Base-by-base conservation (phyloP, 768 basidiomycete genomes). In the Pulveroboletus sp. region DNA sequence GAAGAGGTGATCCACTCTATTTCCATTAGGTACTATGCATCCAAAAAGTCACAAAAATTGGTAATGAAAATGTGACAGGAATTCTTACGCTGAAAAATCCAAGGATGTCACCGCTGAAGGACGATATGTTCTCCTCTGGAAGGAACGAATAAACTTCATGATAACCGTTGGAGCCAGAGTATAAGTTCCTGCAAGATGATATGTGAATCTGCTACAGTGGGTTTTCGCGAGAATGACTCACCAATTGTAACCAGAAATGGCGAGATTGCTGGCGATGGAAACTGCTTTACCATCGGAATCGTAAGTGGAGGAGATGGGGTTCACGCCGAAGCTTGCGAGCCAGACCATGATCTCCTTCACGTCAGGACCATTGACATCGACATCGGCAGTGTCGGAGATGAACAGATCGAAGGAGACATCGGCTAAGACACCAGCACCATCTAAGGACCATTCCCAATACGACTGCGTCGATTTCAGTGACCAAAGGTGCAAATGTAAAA, bases 331-430 rank as follows among this genome's bases (percentile, higher is more conserved):
- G 57, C 76, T 80, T 1, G 73, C 81, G 13, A 84, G 74, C 84
- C 83, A 85, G 51, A 86, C 64, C 83, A 86, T 86, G 56, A 84
- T 72, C 52, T 77, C 76, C 52, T 69, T 57, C 27, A 55, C 51
- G 45, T 73, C 73, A n/a, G 32, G 71, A 63, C 27, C 82, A n/a
- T n/a, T n/a, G n/a, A n/a, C n/a, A n/a, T n/a, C n/a, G n/a, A n/a
- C 82, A 1, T 76, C 76, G 30, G 78, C 35, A 5, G 68, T 68
- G 51, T 57, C 58, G 2, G 83, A 77, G 0, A 83, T 85, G 71
- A 86, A 86, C 1, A 85, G 51, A 53, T 86, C 84, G 50, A 74
- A 86, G 6, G 83, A 80, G 23, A 83, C 73, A 48, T 85, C 73
- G 0, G 78, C 75, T 22, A 80, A 76, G 49, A 80, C 64, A 5